Base-by-base conservation (phyloP, 371 early-diverging fungal genomes). In the Mucor saturninus region DNA sequence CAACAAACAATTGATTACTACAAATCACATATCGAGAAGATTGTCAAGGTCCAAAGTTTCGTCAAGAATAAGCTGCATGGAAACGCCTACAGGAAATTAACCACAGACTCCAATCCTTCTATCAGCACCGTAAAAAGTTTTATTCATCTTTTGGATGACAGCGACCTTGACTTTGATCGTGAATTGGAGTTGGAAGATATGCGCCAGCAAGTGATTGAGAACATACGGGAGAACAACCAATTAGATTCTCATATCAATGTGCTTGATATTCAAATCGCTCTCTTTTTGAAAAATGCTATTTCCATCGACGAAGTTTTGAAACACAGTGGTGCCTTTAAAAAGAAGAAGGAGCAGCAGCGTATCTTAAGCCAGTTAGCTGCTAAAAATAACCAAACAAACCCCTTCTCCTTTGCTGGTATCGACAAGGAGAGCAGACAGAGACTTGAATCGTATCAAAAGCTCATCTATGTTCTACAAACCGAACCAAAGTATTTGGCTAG, bases 401-500 rank as follows among this genome's bases (percentile, higher is more conserved):
- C 80, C 0, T 75, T 71, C 54, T 80, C 84, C 4, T 80, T 90
- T 31, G 88, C 87, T 46, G 79, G 81, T 21, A 80, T 93, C 58
- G 98, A 99, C 72, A 92, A 95, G 66, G 94, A 93, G 62, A 89
- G 90, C 21, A 80, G 92, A 26, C 75, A 77, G 43, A 83, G 89
- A 26, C 74, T 94, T 13, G 91, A 90, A 55, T 73, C 89, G 5
- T 99, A 96, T 73, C 95, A 95, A 76, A 86, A 95, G 51, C 73
- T 99, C 35, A 92, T 99, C 54, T 98, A 99, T 68, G 61, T 94
- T 35, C 82, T 99, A 31, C 99, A 99, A 74, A 98, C 97, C 2
- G 93, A 99, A 68, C 99, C 99, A 5, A 70, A 79, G 31, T 95
- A 99, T 66, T 77, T 99, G 51, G 89, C 95, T 14, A 83, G 86